Conservation (phyloP, 2,329 filamentous ascomycete species). For the Alternaria rosae region DNA sequence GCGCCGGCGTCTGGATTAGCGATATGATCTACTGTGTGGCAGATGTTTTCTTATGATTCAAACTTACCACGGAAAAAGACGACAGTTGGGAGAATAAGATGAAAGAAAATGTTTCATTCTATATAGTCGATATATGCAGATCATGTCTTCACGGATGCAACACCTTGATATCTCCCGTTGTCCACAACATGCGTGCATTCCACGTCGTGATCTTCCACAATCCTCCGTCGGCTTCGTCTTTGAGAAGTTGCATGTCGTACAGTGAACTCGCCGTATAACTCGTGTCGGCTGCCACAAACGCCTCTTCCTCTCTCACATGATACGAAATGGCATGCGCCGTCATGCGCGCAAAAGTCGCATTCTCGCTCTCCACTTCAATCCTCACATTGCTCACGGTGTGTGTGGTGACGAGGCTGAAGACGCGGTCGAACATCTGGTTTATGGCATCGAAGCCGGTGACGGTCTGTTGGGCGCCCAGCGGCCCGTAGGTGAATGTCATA, state of each 20-base stretch:
- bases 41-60: neutral
- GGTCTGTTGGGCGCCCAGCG: constrained; percentile 4
- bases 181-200: constrained; percentile 30
- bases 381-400: constrained; percentile 35
- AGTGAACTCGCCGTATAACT: constrained; percentile 30
- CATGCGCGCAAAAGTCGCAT: constrained; percentile 22
- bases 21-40: neutral
- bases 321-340: constrained; percentile 29
- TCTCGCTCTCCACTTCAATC: constrained; percentile 21
- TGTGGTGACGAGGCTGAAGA: constrained; percentile 30
- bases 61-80: neutral
- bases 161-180: constrained; percentile 21
- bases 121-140: neutral
- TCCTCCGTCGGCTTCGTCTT: constrained; percentile 11
- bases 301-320: constrained; percentile 31
- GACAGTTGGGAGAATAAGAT: neutral
- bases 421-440: constrained; percentile 19
- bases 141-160: constrained; percentile 2
- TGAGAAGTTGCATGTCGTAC: constrained; percentile 32
- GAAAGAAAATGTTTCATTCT: neutral
- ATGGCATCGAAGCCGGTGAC: constrained; percentile 27
- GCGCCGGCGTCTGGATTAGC: neutral
- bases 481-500: constrained; percentile 26
- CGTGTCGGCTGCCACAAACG: constrained; percentile 21
- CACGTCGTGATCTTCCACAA: constrained; percentile 41